Evolutionary conservation across 805 yeast species (phyloP), one percentile per base, ranked within the genome.

Genomic region (Candida railenensis): DNA sequence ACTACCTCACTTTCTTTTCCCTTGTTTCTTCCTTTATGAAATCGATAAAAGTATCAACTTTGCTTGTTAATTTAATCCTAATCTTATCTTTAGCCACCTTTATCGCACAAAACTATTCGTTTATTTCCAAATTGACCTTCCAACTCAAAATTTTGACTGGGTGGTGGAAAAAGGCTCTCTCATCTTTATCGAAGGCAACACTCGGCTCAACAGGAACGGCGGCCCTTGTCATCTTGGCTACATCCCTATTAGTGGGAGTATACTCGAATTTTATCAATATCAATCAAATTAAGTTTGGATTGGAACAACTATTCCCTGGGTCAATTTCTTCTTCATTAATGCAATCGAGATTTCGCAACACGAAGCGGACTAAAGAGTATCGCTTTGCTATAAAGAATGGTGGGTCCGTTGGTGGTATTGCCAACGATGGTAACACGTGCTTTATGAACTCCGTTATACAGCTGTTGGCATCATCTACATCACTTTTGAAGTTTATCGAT

Each of bases 401-500:
- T 47, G 91, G 91, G 1, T 79, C 77, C 44, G 78, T 89, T 30
- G 97, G 96, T 21, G 97, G 97, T 1, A 74, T 91, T 33, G 77
- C 80, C 48, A 91, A 91, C 61, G 96, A 89, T 53, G 97, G 97
- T 12, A 91, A 91, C 61, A 89, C 97, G 0, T 91, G 97, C 64
- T 91, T 91, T 57, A 89, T 90, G 95, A 91, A 91, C 66, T 82
- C 90, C 20, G 97, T 91, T 1, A 64, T 91, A 22, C 97, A 91
- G 63, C 78, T 87, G 15, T 66, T 90, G 47, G 90, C 96, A 0
- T 84, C 92, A 0, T 84, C 94, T 0, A 73, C 76, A 21, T 78
- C 82, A 32, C 67, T 89, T 33, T 54, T 73, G 16, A 69, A 71
- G 18, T 87, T 85, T 55, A 70, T 87, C 40, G 78, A 80, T 36